Percentiles rank a stretch among this genome's conserved stretches.
These are phyloP conservation scores for Myriangium duriaei DNA, from an alignment of 2,329 filamentous ascomycete genomes.

Conservation along the genomic window DNA sequence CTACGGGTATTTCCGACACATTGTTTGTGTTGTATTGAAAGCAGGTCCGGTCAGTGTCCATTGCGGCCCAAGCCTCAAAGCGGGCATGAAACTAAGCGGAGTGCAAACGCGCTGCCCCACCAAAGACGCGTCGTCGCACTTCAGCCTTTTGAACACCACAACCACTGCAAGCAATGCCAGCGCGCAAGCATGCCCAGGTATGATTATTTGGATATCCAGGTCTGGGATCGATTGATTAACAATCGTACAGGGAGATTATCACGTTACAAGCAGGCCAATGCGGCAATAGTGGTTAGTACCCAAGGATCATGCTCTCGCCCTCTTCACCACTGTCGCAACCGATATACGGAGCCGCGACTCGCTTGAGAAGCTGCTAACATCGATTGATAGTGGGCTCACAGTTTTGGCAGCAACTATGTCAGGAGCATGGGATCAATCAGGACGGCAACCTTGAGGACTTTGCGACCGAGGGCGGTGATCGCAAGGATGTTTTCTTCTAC, in stretches of 20 bases:
- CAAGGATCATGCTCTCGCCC: constrained; percentile 31
- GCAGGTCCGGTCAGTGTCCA: too few species aligned
- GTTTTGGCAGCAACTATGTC: constrained; percentile 98
- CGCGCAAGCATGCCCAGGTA: constrained; percentile 10
- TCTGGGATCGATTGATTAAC: constrained; percentile 9
- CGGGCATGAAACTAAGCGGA: too few species aligned
- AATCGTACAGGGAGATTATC: constrained; percentile 73
- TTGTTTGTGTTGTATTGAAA: too few species aligned
- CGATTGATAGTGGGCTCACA: constrained; percentile 66
- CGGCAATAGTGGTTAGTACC: constrained; percentile 83
- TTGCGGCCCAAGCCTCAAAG: too few species aligned
- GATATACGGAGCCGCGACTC: not conserved
- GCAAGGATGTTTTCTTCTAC: constrained; percentile 99
- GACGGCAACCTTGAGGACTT: constrained; percentile 97
- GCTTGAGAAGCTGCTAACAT: not conserved
- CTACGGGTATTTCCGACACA: too few species aligned
- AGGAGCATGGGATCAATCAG: constrained; percentile 94
- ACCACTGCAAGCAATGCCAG: constrained; percentile 3
- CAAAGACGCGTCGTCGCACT: not conserved
- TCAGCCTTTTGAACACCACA: not conserved
- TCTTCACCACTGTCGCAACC: not conserved
- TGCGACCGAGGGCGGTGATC: constrained; percentile 91
- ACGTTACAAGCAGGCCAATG: constrained; percentile 98
- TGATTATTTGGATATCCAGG: not conserved
- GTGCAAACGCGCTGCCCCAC: too few species aligned